Evolutionary conservation across 306 rosid genomes (phyloP), one percentile per base, ranked within the genome.

Genomic region (Potentilla sterilis): DNA sequence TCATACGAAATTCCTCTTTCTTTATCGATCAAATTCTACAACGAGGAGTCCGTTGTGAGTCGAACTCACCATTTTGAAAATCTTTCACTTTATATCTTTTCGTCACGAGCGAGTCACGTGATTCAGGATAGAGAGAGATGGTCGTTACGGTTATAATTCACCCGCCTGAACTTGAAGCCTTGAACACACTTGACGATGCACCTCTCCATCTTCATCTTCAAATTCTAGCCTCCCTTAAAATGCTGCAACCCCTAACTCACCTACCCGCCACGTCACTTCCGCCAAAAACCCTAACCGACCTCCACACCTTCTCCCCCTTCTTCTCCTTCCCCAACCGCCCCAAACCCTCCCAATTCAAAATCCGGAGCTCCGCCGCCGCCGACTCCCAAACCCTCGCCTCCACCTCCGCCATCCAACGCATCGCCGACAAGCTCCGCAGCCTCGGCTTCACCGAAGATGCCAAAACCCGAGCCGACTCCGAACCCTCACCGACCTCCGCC

Each of bases 391-490:
- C 90, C 46, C 79, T 89, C 15, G 84, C 92, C 0, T 79, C 96
- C 5, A 69, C 79, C 70, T 90, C 98, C 78, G 96, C 97, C 79
- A 91, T 94, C 52, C 90, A 88, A 69, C 84, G 97, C n/a, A 94
- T 94, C 15, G 93, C 96, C 59, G 92, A 92, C 9, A 94, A 94
- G 89, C 96, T 94, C 76, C 91, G 94, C 0, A 82, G 82, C 79
- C 98, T 94, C 41, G 98, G 98, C 3, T 83, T 88, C 85, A 41
- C 85, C 18, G 97, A 91, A 24, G 82, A 80, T 22, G 28, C 3
- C 2, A 70, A 71, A 0, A 55, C 34, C 0, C 12, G 28, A 28
- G 1, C 77, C 0, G 75, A 83, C 2, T 55, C 72, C 2, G 66
- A 57, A 28, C 73, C 76, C 1, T 69, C 21, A 18, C 14, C 68